Percentiles rank a stretch among this genome's conserved stretches.
Conservation (phyloP, 257 asterid species). For the Ligustrum vulgare region DNA sequence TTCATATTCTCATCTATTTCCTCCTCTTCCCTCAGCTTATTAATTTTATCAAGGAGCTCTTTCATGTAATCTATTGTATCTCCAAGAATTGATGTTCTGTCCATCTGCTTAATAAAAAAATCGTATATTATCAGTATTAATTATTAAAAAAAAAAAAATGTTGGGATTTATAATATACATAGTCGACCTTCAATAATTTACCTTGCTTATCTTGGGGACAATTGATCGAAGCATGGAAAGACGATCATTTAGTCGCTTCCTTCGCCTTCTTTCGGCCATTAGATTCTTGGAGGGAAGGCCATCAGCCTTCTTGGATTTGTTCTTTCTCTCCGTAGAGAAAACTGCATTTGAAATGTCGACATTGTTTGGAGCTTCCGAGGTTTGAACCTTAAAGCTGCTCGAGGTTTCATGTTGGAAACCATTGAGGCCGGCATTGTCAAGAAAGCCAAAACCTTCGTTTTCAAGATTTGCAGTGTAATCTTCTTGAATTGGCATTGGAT, state of each 20-base stretch:
- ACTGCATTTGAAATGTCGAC: slow-evolving; percentile 19
- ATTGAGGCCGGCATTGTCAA: slow-evolving; percentile 8
- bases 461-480: slow-evolving; percentile 26
- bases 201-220: slow-evolving; percentile 96
- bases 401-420: slow-evolving; percentile 10
- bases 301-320: slow-evolving; percentile 45
- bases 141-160: not conserved
- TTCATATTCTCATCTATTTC: slow-evolving; percentile 33
- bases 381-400: not conserved
- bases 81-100: slow-evolving; percentile 84
- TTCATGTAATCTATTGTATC: slow-evolving; percentile 81
- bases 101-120: slow-evolving; percentile 53
- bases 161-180: not conserved
- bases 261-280: slow-evolving; percentile 86
- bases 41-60: slow-evolving; percentile 71
- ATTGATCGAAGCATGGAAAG: slow-evolving; percentile 93
- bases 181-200: slow-evolving; percentile 3
- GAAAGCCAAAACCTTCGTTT: slow-evolving; percentile 14
- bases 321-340: slow-evolving; percentile 35
- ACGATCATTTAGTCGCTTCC: slow-evolving; percentile 83
- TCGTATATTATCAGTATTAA: not conserved
- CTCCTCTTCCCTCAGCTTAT: slow-evolving; percentile 44
- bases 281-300: slow-evolving; percentile 85
- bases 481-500: slow-evolving; percentile 36
- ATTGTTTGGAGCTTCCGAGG: not conserved